A percentile compares a stretch with the other conserved stretches of the same genome.
These are phyloP conservation scores for Nepenthes mirabilis DNA, from an alignment of 148 eudicot genomes.

Conservation along the genomic window DNA sequence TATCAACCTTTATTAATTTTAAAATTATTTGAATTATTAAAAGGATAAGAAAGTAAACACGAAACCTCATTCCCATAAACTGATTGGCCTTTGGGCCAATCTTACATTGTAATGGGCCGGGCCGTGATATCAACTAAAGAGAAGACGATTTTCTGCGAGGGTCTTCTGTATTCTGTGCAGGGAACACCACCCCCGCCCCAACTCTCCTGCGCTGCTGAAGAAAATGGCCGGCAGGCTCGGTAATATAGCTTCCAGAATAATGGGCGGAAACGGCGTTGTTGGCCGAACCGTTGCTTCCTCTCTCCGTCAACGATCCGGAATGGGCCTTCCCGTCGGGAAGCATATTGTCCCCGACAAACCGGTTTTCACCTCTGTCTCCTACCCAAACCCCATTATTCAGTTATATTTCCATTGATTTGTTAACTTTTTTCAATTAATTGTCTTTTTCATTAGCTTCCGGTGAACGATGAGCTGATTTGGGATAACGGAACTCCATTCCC, in stretches of 20 bases:
- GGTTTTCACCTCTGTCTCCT: slow-evolving; percentile 13
- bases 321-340: slow-evolving; percentile 93
- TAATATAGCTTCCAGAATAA: slow-evolving; percentile 49
- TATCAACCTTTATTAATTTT: too few species aligned
- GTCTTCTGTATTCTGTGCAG: too few species aligned
- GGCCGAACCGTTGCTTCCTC: slow-evolving; percentile 48
- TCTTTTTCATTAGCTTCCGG: slow-evolving; percentile 28
- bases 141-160: too few species aligned
- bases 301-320: slow-evolving; percentile 72
- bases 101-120: too few species aligned
- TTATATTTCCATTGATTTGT: neutral
- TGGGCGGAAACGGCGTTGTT: slow-evolving; percentile 73
- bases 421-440: neutral
- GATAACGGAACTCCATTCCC: slow-evolving; percentile 85
- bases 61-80: too few species aligned
- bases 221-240: slow-evolving; percentile 67
- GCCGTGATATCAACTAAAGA: too few species aligned
- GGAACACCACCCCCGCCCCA: too few species aligned
- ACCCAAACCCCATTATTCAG: neutral
- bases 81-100: too few species aligned
- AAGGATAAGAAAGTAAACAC: too few species aligned
- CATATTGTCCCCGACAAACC: slow-evolving; percentile 85
- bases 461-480: slow-evolving; percentile 82
- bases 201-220: too few species aligned
- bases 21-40: too few species aligned